Evolutionary conservation across 441 rosid species (phyloP).

Genomic region (Adansonia madagascariensis): DNA sequence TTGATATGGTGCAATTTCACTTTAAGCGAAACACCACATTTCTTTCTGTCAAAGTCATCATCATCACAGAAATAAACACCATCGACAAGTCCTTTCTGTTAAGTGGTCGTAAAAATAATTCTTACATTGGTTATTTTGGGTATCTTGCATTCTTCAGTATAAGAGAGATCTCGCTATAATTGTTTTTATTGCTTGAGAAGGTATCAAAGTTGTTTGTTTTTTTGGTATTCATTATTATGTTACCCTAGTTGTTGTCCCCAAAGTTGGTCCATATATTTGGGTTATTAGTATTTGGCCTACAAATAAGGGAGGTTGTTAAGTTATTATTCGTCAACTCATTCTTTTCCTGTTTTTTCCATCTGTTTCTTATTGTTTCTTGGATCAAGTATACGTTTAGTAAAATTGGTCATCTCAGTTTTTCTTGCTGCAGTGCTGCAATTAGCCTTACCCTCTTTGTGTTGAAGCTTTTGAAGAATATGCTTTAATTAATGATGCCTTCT

Average conservation of each 20-base stretch:
- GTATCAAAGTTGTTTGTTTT: neutral
- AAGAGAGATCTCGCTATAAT: neutral
- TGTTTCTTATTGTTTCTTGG: neutral
- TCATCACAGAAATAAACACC: neutral
- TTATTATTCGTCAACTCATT: neutral
- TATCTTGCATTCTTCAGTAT: neutral
- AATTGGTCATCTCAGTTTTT: neutral
- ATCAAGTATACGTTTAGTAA: neutral
- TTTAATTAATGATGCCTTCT: neutral
- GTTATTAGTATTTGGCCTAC: neutral
- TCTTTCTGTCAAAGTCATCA: neutral
- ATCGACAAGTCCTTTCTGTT: neutral
- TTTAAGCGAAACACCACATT: neutral
- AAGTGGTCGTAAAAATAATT: neutral
- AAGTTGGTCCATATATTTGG: neutral
- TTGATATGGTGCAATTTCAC: neutral
- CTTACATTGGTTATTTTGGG: neutral
- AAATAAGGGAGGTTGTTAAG: neutral
- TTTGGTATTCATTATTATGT: neutral
- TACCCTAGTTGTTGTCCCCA: neutral
- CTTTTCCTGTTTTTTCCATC: neutral
- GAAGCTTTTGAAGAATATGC: neutral
- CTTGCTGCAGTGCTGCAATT: neutral
- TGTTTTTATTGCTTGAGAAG: neutral
- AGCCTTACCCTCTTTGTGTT: neutral